A percentile compares a stretch with the other conserved stretches of the same genome.
Evolutionary conservation across 2,329 filamentous ascomycete genomes (phyloP).

Genomic region (Biscogniauxia mediterranea): DNA sequence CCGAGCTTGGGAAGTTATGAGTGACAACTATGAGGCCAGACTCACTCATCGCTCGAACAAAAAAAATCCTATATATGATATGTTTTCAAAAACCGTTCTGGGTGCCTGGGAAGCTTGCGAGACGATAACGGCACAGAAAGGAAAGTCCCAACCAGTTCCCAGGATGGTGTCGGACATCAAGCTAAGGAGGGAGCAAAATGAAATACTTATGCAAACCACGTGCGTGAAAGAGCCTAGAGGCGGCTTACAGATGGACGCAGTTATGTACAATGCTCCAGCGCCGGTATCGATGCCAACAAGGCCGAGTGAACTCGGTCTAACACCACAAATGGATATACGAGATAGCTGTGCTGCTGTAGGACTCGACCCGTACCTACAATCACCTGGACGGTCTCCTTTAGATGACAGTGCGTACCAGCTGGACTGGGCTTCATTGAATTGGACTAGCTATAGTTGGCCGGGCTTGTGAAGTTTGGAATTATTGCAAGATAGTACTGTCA

Average conservation of each 20-base stretch:
- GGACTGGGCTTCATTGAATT: conserved; percentile 1
- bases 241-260: neutral
- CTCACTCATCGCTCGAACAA: conserved; percentile 4
- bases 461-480: neutral
- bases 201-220: neutral
- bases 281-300: neutral
- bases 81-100: conserved; percentile 1
- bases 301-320: neutral
- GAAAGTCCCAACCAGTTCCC: neutral
- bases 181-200: neutral
- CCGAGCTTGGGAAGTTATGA: conserved; percentile 44
- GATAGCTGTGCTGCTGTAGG: neutral
- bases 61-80: neutral
- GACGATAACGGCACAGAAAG: neutral
- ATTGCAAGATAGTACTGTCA: neutral
- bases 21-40: conserved; percentile 43
- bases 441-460: neutral
- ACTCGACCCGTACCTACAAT: neutral
- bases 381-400: neutral
- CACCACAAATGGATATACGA: neutral
- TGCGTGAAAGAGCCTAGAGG: neutral
- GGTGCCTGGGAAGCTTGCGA: conserved; percentile 5
- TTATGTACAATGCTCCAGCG: neutral
- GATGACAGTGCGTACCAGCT: conserved; percentile 1
- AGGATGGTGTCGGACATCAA: neutral